A percentile compares a stretch with the other conserved stretches of the same genome.
phyloP scores from a whole-genome alignment of 306 rosid genomes.

The Prosopis cineraria region DNA sequence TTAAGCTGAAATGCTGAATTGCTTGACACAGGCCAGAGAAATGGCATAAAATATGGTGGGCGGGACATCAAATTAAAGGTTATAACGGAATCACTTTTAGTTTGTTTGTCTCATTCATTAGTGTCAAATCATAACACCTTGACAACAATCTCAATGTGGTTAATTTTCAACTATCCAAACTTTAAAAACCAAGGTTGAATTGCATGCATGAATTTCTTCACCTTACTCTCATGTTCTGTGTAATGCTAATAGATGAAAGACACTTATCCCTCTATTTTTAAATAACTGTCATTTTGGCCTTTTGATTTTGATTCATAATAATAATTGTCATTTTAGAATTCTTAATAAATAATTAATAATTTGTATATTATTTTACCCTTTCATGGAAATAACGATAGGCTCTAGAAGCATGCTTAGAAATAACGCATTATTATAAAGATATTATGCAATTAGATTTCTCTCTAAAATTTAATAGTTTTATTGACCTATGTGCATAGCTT shows the following conservation, averaged over 20 bases:
- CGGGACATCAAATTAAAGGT: neutral
- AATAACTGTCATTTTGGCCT: neutral
- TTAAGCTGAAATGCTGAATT: neutral
- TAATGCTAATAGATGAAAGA: neutral
- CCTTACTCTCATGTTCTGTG: neutral
- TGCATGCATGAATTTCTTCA: neutral
- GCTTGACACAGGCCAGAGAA: neutral
- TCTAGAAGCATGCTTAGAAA: neutral
- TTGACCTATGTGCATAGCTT: neutral
- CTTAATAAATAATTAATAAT: neutral
- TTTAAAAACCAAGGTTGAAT: neutral
- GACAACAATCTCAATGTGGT: neutral
- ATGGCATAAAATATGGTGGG: neutral
- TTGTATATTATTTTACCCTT: neutral
- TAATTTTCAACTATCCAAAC: neutral
- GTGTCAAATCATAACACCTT: neutral
- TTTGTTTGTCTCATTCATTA: neutral
- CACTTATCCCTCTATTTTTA: neutral
- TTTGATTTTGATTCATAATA: neutral
- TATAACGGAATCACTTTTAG: conserved; percentile 16
- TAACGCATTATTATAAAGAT: no score
- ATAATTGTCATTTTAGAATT: neutral
- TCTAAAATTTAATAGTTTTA: no score
- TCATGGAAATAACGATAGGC: neutral
- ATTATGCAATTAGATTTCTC: no score